phyloP scores from a whole-genome alignment of 345 rosid genomes.

The Linum usitatissimum region DNA sequence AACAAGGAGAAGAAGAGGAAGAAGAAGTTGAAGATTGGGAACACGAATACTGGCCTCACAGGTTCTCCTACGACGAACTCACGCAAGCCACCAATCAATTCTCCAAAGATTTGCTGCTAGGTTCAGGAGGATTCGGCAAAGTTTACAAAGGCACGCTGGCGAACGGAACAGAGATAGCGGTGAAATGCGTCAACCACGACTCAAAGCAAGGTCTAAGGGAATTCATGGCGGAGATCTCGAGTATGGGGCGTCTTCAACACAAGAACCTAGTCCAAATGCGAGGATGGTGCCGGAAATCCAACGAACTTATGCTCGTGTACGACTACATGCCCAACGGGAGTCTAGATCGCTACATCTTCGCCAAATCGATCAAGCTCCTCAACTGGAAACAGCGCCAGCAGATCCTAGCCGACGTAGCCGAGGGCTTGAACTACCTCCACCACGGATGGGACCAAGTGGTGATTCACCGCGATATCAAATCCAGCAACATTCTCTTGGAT shows the following conservation, averaged over 20 bases:
- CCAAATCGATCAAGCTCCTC: constrained; percentile 36
- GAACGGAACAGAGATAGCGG: constrained; percentile 52
- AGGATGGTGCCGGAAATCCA: constrained; percentile 82
- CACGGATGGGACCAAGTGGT: constrained; percentile 90
- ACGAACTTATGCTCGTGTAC: constrained; percentile 53
- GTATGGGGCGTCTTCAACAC: constrained; percentile 81
- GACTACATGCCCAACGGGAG: constrained; percentile 33
- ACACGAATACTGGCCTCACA: constrained; percentile 83
- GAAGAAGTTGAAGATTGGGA: constrained; percentile 79
- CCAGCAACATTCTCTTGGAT: constrained; percentile 71
- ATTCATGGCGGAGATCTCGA: constrained; percentile 93
- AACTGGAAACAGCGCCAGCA: constrained; percentile 59
- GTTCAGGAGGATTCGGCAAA: constrained; percentile 75
- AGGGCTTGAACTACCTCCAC: constrained; percentile 76
- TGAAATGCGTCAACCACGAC: constrained; percentile 74
- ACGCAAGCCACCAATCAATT: constrained; percentile 43
- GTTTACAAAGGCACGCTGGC: constrained; percentile 46
- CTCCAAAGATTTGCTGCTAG: constrained; percentile 55
- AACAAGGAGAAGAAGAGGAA: constrained; percentile 37
- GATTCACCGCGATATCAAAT: constrained; percentile 70
- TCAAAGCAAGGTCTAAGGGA: constrained; percentile 84
- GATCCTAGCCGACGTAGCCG: constrained; percentile 73
- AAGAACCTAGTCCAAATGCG: constrained; percentile 70
- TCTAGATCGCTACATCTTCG: constrained; percentile 64
- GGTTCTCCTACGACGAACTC: constrained; percentile 73